A percentile compares a stretch with the other conserved stretches of the same genome.
These are phyloP conservation scores for Paramecium sexaurelia DNA, from an alignment of 73 alveolate genomes.

Conservation along the genomic window DNA sequence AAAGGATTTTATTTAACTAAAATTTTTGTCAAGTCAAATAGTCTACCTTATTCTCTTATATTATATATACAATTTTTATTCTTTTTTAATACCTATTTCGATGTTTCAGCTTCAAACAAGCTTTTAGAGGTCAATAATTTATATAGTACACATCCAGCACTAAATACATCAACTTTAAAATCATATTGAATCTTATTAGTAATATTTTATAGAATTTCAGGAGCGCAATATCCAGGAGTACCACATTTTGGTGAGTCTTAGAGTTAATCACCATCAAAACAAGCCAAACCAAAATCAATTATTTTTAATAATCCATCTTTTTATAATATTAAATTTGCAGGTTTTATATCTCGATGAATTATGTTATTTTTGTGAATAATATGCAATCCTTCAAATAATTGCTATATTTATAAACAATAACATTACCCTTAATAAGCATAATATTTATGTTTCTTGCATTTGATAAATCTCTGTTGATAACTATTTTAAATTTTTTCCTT, in stretches of 20 bases:
- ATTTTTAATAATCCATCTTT: neutral
- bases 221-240: slow-evolving; percentile 71
- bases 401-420: neutral
- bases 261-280: neutral
- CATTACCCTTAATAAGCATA: neutral
- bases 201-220: slow-evolving; percentile 47
- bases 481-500: slow-evolving; percentile 41
- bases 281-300: slow-evolving; percentile 71
- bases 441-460: neutral
- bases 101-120: neutral
- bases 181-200: neutral
- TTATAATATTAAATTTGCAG: slow-evolving; percentile 18
- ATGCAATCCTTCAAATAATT: neutral
- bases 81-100: neutral
- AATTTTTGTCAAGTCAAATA: neutral
- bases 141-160: slow-evolving; percentile 22
- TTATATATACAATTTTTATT: neutral
- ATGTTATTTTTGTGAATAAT: slow-evolving; percentile 28
- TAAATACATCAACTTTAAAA: neutral
- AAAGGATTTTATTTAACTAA: neutral
- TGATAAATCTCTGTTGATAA: neutral
- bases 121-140: neutral
- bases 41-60: neutral
- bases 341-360: slow-evolving; percentile 54
- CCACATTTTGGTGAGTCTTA: slow-evolving; percentile 57